These are phyloP conservation scores for Podospora pseudocomata DNA, from an alignment of 495 filamentous ascomycete species.

Conservation along the genomic window DNA sequence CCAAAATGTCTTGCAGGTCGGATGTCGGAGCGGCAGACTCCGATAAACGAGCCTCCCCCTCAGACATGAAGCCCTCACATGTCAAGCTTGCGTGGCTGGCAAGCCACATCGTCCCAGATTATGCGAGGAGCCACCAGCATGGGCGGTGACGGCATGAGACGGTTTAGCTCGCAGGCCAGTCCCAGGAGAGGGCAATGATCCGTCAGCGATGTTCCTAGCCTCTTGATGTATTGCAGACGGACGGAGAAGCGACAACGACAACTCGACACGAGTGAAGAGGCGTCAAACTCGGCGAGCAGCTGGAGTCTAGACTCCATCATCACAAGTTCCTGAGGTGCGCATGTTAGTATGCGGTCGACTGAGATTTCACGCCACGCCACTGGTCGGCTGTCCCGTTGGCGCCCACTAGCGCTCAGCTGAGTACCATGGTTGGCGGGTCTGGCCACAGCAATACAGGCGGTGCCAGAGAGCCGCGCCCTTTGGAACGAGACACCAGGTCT, in stretches of 20 bases:
- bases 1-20: slow-evolving; percentile 8
- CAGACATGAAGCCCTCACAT: slow-evolving; percentile 2
- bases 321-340: background rate
- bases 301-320: background rate
- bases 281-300: background rate
- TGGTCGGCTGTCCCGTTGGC: slow-evolving; percentile 6
- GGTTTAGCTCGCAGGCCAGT: slow-evolving; percentile 1
- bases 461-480: background rate
- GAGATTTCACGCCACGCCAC: background rate
- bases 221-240: background rate
- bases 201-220: slow-evolving; percentile 1
- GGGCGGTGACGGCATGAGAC: background rate
- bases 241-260: background rate
- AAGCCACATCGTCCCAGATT: slow-evolving; percentile 1
- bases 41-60: background rate
- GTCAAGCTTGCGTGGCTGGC: slow-evolving; percentile 8
- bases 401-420: slow-evolving; percentile 8
- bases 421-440: background rate
- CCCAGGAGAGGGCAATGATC: background rate
- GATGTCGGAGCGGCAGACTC: slow-evolving; percentile 1
- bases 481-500: slow-evolving; percentile 7
- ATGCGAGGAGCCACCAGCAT: background rate
- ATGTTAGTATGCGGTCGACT: background rate
- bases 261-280: background rate
- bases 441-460: background rate